Base-by-base conservation (phyloP, 345 rosid genomes). In the Linum lewisii region DNA sequence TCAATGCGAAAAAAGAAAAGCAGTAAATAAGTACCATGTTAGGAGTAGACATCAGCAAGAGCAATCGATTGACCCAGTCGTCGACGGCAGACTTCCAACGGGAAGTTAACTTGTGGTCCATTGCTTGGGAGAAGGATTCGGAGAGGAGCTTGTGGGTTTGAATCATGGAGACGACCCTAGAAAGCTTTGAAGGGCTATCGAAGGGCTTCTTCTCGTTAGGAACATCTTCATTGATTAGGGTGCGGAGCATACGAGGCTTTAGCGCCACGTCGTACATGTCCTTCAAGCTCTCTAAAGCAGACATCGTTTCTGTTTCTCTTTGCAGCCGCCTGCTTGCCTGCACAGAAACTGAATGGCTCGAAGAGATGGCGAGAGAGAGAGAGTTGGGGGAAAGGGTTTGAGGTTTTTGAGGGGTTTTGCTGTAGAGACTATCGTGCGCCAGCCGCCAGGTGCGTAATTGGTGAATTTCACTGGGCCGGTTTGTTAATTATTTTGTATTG, bases 31-130 rank as follows among this genome's bases (percentile, higher is more conserved):
- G 47, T 81, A 86, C 85, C 95, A 75, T 73, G 56, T 57, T 6
- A 24, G 79, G 59, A 25, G 74, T 76, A 26, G 86, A 72, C 51
- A 81, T 54, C 9, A 93, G 74, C 11, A 63, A 29, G n/a, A 73
- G 0, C 62, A 89, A 65, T 38, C 84, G 72, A 15, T 69, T 63
- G 54, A 77, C 66, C 94, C 95, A 93, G 7, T 81, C 91, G 71
- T 85, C 86, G 29, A 89, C 77, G 29, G 91, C 85, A 16, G 84
- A 79, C 58, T 69, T 83, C 78, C 88, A 87, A 54, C 65, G 70
- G 37, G 70, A 56, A 1, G 63, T 57, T 26, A 62, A 63, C 69
- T 83, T 83, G 44, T 61, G 26, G 24, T 79, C 82, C 32, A 22
- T 6, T 21, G 81, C 58, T 18, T 73, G 49, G 0, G 51, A 19